Percentiles rank a stretch among this genome's conserved stretches.
Conservation (phyloP, 1,139 yeast species). For the Zygotorulaspora mrakii region DNA sequence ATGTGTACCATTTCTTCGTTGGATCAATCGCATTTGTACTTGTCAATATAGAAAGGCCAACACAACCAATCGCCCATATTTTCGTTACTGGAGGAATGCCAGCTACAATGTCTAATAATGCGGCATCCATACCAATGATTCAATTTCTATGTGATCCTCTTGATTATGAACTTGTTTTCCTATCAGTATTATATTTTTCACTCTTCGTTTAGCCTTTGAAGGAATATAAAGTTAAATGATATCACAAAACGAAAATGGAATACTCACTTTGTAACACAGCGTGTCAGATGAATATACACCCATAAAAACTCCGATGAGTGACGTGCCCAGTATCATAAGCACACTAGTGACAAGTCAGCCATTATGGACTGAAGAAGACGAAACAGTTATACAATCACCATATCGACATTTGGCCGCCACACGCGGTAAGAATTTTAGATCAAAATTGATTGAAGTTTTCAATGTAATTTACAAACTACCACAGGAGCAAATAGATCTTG, state of each 20-base stretch:
- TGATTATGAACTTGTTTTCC: too few relatives aligned
- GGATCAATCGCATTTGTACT: slow-evolving; percentile 26
- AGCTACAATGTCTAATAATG: slow-evolving; percentile 27
- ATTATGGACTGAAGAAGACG: slow-evolving; percentile 24
- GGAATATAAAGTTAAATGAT: too few relatives aligned
- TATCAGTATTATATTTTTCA: too few relatives aligned
- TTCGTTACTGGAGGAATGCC: slow-evolving; percentile 33
- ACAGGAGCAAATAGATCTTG: slow-evolving; percentile 34
- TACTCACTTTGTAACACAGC: too few relatives aligned
- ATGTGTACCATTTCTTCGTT: slow-evolving; percentile 27
- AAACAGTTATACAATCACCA: slow-evolving; percentile 38
- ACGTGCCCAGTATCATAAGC: slow-evolving; percentile 12
- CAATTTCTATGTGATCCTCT: background rate
- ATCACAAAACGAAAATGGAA: too few relatives aligned
- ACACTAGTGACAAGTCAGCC: slow-evolving; percentile 20
- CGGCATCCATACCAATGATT: slow-evolving; percentile 26
- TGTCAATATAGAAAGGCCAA: slow-evolving; percentile 27
- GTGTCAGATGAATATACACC: too few relatives aligned
- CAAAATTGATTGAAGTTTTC: slow-evolving; percentile 48
- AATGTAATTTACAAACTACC: slow-evolving; percentile 47
- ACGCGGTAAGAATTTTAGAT: slow-evolving; percentile 57
- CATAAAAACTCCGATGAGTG: slow-evolving; percentile 1
- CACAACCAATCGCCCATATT: slow-evolving; percentile 31
- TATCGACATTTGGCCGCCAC: slow-evolving; percentile 47
- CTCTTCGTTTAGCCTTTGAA: too few relatives aligned